Evolutionary conservation across 768 basidiomycete species (phyloP).

Genomic region (Lyophyllum atratum): DNA sequence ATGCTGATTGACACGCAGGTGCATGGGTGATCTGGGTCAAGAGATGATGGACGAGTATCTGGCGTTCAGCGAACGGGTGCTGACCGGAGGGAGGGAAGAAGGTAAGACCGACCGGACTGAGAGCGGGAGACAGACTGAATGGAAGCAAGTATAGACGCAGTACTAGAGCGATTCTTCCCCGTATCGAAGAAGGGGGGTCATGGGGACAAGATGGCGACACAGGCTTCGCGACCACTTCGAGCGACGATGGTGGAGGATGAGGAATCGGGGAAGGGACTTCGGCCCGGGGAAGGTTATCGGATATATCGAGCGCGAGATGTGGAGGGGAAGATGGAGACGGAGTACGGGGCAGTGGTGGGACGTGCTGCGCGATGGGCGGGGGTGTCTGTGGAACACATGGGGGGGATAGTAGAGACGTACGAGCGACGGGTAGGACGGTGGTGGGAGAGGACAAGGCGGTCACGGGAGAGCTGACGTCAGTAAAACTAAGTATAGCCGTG

Average conservation of each 20-base stretch:
- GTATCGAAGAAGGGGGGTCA: slow-evolving; percentile 19
- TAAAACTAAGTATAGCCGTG: too few relatives aligned
- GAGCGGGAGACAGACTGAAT: slow-evolving; percentile 15
- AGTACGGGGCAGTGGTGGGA: slow-evolving; percentile 51
- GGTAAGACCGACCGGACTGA: slow-evolving; percentile 13
- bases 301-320: slow-evolving; percentile 73
- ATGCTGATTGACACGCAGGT: slow-evolving; percentile 37
- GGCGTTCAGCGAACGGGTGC: slow-evolving; percentile 58
- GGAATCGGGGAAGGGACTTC: slow-evolving; percentile 15
- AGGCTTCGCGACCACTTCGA: not conserved
- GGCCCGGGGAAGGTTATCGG: slow-evolving; percentile 62
- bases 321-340: slow-evolving; percentile 55
- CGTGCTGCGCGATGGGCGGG: slow-evolving; percentile 59
- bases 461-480: slow-evolving; percentile 16
- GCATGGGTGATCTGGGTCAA: slow-evolving; percentile 52
- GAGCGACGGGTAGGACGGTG: slow-evolving; percentile 64
- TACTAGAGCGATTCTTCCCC: slow-evolving; percentile 46
- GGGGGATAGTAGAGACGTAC: slow-evolving; percentile 58
- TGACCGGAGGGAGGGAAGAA: slow-evolving; percentile 38
- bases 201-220: not conserved
- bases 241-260: slow-evolving; percentile 13
- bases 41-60: slow-evolving; percentile 64
- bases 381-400: slow-evolving; percentile 51
- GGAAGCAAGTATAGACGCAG: slow-evolving; percentile 11
- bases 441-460: slow-evolving; percentile 36